Evolutionary conservation across 108 stramenopile genomes (phyloP), one percentile per base, ranked within the genome.

Genomic region (Skeletonema grethae): DNA sequence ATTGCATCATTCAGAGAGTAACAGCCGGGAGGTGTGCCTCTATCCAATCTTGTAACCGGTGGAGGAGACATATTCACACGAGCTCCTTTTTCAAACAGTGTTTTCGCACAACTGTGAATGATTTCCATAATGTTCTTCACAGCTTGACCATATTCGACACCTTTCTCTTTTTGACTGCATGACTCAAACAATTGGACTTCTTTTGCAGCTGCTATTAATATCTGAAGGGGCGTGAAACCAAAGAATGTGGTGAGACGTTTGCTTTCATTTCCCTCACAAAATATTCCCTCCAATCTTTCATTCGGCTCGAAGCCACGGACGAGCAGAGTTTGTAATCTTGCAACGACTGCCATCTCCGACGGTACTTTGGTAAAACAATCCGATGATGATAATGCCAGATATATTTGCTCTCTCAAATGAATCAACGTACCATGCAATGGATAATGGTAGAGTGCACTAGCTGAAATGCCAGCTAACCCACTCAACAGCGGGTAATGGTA

Each of bases 151-250:
- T 61, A 64, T 22, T 72, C 58, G 39, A 67, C 24, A 50, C 57
- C 56, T 29, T 77, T 41, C n/a, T 64, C 67, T 32, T 86, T 84
- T 67, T 65, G 18, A 3, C 50, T 57, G 16, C 72, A 25, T 8
- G 16, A 36, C 3, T 50, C 46, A 15, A 58, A 68, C 2, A 7
- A 39, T 30, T 20, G 35, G 11, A 72, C 15, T 46, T 80, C 83
- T 29, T 84, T 70, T 39, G 82, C 84, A 30, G 81, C 74, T 50
- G 73, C 66, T 13, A 80, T 72, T 9, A 92, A 67, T 46, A 95
- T 88, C 65, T 95, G 94, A 35, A 90, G 73, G 13, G 94, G 94
- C 6, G 91, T 79, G 73, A 89, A 95, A 5, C 94, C 94, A 57
- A 85, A 76, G 61, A 75, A 84, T 2, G 62, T 66, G 30, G 50